These are phyloP conservation scores for Ganoderma lucidum DNA, from an alignment of 1,284 basidiomycete genomes.

Conservation along the genomic window DNA sequence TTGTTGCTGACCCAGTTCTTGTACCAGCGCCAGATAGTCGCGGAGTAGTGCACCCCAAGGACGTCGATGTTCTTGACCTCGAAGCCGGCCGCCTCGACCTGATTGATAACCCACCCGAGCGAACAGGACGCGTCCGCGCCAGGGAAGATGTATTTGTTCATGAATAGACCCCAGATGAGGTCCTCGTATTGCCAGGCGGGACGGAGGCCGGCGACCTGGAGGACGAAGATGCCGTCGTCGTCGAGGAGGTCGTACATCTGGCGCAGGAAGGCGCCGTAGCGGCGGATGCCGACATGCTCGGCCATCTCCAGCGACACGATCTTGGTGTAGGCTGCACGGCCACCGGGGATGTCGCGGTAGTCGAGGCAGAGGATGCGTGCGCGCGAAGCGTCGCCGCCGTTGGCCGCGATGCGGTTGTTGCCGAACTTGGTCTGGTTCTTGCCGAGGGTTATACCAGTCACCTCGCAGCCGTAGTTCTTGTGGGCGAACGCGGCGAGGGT, in stretches of 20 bases:
- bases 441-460: constrained; percentile 94
- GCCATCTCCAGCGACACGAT: constrained; percentile 99
- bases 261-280: constrained; percentile 89
- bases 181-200: constrained; percentile 98
- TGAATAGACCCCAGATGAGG: constrained; percentile 94
- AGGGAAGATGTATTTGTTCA: constrained; percentile 98
- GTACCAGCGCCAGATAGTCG: constrained; percentile 95
- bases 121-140: constrained; percentile 97
- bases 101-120: constrained; percentile 92
- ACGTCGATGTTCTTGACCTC: constrained; percentile 98
- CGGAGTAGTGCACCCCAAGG: constrained; percentile 96
- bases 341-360: constrained; percentile 91
- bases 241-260: constrained; percentile 95
- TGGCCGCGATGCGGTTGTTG: constrained; percentile 85
- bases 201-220: constrained; percentile 96
- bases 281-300: constrained; percentile 97
- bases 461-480: constrained; percentile 96
- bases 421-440: constrained; percentile 94
- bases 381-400: constrained; percentile 71
- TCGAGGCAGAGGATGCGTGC: constrained; percentile 95
- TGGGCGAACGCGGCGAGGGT: constrained; percentile 94
- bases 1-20: constrained; percentile 94
- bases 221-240: constrained; percentile 94
- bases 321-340: constrained; percentile 87
- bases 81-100: constrained; percentile 92